A percentile compares a stretch with the other conserved stretches of the same genome.
These are phyloP conservation scores for Nematocida major DNA, from an alignment of 371 early-diverging fungal species.

Conservation along the genomic window DNA sequence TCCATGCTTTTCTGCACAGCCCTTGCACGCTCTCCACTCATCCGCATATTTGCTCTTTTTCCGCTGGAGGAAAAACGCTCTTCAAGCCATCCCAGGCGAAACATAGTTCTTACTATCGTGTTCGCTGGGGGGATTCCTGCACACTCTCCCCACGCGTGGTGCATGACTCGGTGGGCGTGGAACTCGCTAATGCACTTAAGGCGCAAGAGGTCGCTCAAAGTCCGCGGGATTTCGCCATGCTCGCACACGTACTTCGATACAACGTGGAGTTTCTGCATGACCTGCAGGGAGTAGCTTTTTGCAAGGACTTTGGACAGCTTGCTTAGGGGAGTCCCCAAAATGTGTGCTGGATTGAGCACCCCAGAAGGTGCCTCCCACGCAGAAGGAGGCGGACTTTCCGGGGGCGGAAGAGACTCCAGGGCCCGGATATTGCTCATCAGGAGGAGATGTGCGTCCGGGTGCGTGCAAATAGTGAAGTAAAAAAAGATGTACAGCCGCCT, in stretches of 20 bases:
- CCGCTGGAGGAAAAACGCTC: too few relatives aligned
- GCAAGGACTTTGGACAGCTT: too few relatives aligned
- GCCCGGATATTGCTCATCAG: too few relatives aligned
- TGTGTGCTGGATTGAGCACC: too few relatives aligned
- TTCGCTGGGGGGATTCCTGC: neutral
- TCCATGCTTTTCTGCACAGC: neutral
- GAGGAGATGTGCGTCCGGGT: neutral
- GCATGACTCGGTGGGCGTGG: neutral
- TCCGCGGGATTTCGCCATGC: slow-evolving; percentile 15
- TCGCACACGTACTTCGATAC: neutral
- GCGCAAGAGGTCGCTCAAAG: neutral
- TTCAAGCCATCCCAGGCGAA: slow-evolving; percentile 14
- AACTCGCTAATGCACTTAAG: neutral
- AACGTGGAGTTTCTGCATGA: too few relatives aligned
- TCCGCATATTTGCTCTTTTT: too few relatives aligned
- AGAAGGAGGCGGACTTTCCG: too few relatives aligned
- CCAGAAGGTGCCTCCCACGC: too few relatives aligned
- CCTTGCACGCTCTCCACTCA: too few relatives aligned
- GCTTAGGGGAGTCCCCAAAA: too few relatives aligned
- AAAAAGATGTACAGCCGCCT: neutral
- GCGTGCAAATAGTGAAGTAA: neutral
- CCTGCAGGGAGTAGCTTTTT: too few relatives aligned
- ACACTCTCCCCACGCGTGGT: slow-evolving; percentile 13
- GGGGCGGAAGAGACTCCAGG: too few relatives aligned
- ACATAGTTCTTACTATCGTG: neutral